Conservation (phyloP, 805 yeast species). For the Lipomyces oligophaga region DNA sequence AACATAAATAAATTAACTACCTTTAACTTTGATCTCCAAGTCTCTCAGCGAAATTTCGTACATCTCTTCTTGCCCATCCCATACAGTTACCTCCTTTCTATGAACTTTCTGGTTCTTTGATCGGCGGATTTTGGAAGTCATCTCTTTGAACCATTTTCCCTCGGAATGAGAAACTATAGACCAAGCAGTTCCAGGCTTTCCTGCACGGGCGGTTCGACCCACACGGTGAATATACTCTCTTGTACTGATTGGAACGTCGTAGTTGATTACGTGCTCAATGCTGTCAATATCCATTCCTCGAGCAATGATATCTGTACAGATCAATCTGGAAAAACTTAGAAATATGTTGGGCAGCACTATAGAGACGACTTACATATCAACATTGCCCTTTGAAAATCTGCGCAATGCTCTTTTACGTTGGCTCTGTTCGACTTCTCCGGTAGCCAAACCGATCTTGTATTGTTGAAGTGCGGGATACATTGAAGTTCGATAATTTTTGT, state of each 20-base stretch:
- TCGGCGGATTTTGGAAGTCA: conserved; percentile 26
- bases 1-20: background rate
- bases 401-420: conserved; percentile 56
- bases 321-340: conserved; percentile 32
- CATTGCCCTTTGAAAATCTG: conserved; percentile 53
- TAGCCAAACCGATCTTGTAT: conserved; percentile 34
- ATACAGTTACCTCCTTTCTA: conserved; percentile 32
- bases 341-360: background rate
- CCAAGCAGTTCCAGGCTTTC: conserved; percentile 68
- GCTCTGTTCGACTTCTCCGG: conserved; percentile 40
- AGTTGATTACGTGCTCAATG: conserved; percentile 75
- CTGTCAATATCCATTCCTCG: conserved; percentile 84
- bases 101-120: conserved; percentile 32
- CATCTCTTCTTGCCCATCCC: conserved; percentile 39
- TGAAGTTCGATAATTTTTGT: conserved; percentile 28
- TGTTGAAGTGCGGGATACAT: conserved; percentile 10
- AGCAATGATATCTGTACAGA: conserved; percentile 88
- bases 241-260: conserved; percentile 82
- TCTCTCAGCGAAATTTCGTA: conserved; percentile 47
- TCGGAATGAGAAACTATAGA: conserved; percentile 80
- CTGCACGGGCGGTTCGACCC: conserved; percentile 97
- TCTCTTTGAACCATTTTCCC: conserved; percentile 44
- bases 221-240: conserved; percentile 94
- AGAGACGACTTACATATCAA: conserved; percentile 40
- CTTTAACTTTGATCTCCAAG: conserved; percentile 43